Percentiles rank a stretch among this genome's conserved stretches.
These are phyloP conservation scores for Microcyclospora pomicola DNA, from an alignment of 2,329 filamentous ascomycete genomes.

Conservation along the genomic window DNA sequence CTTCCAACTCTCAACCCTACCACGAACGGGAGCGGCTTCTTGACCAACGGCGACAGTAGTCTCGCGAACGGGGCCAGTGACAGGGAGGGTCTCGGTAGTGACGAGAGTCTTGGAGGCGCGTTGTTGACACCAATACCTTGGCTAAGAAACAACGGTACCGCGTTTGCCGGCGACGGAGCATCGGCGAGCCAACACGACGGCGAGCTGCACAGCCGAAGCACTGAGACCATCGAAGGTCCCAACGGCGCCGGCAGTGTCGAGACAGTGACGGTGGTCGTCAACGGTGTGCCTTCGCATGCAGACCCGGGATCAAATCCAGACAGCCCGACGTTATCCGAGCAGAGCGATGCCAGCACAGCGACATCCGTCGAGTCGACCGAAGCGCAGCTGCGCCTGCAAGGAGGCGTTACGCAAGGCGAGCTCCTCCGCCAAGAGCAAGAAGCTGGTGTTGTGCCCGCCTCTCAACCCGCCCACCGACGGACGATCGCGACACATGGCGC, in stretches of 20 bases:
- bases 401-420: conserved; percentile 67
- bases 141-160: conserved; percentile 35
- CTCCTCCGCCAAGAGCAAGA: conserved; percentile 75
- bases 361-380: conserved; percentile 19
- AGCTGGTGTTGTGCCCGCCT: conserved; percentile 61
- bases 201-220: conserved; percentile 58
- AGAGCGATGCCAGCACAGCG: conserved; percentile 23
- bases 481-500: conserved; percentile 11
- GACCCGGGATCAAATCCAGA: conserved; percentile 14
- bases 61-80: conserved; percentile 50
- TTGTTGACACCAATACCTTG: conserved; percentile 89
- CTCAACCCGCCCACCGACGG: conserved; percentile 32
- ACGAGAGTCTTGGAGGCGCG: conserved; percentile 81
- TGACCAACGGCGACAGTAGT: conserved; percentile 38
- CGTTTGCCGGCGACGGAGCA: conserved; percentile 5
- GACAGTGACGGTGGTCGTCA: conserved; percentile 64
- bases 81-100: conserved; percentile 49
- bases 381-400: conserved; percentile 24
- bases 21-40: conserved; percentile 31
- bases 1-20: conserved; percentile 44
- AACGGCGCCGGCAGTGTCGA: conserved; percentile 68
- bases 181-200: conserved; percentile 20
- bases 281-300: conserved; percentile 36
- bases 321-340: conserved; percentile 18
- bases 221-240: conserved; percentile 67